phyloP scores from a whole-genome alignment of 2,329 filamentous ascomycete species.

The Neopestalotiopsis sp. region DNA sequence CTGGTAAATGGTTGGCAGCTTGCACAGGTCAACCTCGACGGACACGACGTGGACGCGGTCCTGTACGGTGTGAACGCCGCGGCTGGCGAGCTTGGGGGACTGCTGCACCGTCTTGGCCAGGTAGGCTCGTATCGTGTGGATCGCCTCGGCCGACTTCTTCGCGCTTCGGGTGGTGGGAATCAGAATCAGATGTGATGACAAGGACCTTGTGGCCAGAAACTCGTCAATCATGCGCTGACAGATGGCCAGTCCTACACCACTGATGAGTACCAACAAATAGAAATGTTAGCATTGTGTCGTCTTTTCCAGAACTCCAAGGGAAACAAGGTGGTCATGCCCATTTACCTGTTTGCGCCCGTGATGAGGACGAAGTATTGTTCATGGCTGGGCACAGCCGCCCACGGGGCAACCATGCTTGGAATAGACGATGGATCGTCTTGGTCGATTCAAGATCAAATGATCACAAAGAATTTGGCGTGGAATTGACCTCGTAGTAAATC shows the following conservation, averaged over 20 bases:
- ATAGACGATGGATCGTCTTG: neutral
- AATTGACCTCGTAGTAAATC: neutral
- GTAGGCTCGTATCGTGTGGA: slow-evolving; percentile 67
- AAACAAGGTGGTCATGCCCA: neutral
- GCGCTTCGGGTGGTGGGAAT: slow-evolving; percentile 82
- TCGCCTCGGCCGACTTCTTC: slow-evolving; percentile 76
- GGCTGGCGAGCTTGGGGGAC: slow-evolving; percentile 43
- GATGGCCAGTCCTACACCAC: slow-evolving; percentile 85
- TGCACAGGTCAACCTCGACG: slow-evolving; percentile 65
- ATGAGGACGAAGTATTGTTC: slow-evolving; percentile 38
- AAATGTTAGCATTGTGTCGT: too few relatives aligned
- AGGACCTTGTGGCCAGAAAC: slow-evolving; percentile 74
- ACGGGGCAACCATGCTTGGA: slow-evolving; percentile 35
- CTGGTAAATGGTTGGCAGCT: slow-evolving; percentile 55
- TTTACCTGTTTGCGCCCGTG: slow-evolving; percentile 40
- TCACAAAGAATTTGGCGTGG: neutral
- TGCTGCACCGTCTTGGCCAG: slow-evolving; percentile 53
- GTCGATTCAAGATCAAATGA: neutral
- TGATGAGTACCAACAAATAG: slow-evolving; percentile 41
- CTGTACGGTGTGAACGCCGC: slow-evolving; percentile 42
- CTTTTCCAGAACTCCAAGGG: neutral
- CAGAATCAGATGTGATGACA: slow-evolving; percentile 74
- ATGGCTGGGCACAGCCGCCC: slow-evolving; percentile 36
- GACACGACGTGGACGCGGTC: slow-evolving; percentile 63
- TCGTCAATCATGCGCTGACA: slow-evolving; percentile 88